Evolutionary conservation across 495 filamentous ascomycete species (phyloP).

Genomic region (Penicillium egyptiacum): DNA sequence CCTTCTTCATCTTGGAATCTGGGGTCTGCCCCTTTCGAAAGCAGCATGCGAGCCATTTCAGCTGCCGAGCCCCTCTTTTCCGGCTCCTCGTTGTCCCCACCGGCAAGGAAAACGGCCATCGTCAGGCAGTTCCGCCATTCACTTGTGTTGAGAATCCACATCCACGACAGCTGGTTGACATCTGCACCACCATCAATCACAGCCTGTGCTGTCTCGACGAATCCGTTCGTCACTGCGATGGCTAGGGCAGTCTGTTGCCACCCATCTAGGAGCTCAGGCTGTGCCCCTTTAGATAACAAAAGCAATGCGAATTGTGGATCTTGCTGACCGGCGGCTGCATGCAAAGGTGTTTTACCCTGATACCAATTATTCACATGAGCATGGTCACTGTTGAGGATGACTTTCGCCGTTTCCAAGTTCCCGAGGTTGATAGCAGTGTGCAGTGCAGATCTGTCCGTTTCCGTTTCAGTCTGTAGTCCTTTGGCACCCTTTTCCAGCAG

Average conservation of each 20-base stretch:
- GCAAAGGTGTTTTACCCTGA: not conserved
- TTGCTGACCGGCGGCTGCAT: not conserved
- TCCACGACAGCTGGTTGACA: not conserved
- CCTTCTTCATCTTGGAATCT: not conserved
- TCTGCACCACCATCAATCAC: not conserved
- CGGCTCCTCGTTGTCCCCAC: not conserved
- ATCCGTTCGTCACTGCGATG: not conserved
- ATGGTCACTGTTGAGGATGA: not conserved
- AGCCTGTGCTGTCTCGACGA: not conserved
- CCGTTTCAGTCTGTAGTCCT: not conserved
- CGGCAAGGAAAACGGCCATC: not conserved
- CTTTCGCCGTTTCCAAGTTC: not conserved
- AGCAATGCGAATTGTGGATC: not conserved
- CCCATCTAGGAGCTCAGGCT: not conserved
- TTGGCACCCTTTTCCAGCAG: not conserved
- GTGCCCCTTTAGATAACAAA: not conserved
- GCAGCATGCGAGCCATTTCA: not conserved
- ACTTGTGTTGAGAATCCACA: too few relatives aligned
- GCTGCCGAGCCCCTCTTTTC: not conserved
- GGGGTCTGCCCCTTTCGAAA: not conserved
- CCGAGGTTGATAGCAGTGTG: not conserved
- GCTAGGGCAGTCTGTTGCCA: not conserved
- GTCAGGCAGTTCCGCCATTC: not conserved
- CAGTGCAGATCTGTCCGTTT: not conserved
- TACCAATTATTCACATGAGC: not conserved